Percentiles rank a stretch among this genome's conserved stretches.
Evolutionary conservation across 305 asterid species (phyloP).

Genomic region (Solanum hybrid): DNA sequence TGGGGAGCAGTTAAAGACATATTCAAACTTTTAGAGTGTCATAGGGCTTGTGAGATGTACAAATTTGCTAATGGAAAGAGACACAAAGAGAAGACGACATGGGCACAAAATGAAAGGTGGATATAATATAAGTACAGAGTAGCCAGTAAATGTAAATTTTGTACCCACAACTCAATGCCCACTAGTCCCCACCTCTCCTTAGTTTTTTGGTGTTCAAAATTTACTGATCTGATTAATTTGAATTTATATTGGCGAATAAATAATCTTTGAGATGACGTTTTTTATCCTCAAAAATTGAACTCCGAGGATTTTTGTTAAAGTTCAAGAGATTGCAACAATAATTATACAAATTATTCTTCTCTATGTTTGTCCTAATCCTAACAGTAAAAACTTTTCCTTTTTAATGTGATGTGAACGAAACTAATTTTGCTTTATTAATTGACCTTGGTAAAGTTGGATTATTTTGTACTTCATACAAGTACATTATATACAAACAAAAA

Average conservation of each 20-base stretch:
- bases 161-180: background rate
- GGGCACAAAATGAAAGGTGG: background rate
- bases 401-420: background rate
- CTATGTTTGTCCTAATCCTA: background rate
- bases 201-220: background rate
- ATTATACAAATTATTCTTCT: background rate
- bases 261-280: background rate
- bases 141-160: background rate
- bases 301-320: too few relatives aligned
- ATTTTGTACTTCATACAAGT: background rate
- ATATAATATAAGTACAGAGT: background rate
- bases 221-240: background rate
- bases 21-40: background rate
- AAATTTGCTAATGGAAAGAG: background rate
- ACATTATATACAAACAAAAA: background rate
- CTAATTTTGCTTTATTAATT: background rate
- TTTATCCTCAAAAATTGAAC: background rate
- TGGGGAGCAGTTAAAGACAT: background rate
- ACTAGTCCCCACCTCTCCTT: background rate
- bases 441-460: background rate
- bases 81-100: background rate
- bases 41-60: background rate
- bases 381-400: background rate
- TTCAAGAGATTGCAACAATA: background rate
- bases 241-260: background rate